Percentiles rank a stretch among this genome's conserved stretches.
Conservation (phyloP, 257 asterid genomes). For the Rauvolfia tetraphylla region DNA sequence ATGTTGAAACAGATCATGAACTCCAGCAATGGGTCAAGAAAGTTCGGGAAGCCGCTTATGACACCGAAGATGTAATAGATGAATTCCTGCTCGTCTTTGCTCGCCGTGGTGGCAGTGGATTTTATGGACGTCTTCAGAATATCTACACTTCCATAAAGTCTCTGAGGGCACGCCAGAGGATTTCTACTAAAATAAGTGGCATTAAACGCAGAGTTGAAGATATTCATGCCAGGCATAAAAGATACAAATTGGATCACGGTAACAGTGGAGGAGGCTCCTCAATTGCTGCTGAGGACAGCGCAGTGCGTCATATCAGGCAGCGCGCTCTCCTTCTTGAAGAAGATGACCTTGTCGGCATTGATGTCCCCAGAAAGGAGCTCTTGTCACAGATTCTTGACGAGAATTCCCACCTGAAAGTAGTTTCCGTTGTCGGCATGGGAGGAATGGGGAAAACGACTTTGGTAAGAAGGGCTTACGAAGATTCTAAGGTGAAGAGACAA, state of each 20-base stretch:
- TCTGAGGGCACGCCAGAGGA: background rate
- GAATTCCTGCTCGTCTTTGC: background rate
- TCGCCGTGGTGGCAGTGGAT: background rate
- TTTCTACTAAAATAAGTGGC: slow-evolving; percentile 6
- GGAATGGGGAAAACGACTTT: slow-evolving; percentile 7
- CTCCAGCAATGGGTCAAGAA: slow-evolving; percentile 19
- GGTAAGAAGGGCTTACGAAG: slow-evolving; percentile 1
- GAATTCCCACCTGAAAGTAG: background rate
- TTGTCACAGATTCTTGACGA: background rate
- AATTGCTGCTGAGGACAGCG: background rate
- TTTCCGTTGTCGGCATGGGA: slow-evolving; percentile 11
- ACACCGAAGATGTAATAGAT: slow-evolving; percentile 26
- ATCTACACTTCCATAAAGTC: background rate
- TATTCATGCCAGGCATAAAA: slow-evolving; percentile 9
- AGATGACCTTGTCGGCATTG: slow-evolving; percentile 4
- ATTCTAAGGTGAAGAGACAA: background rate
- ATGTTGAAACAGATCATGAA: too few species aligned
- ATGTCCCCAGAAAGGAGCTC: background rate
- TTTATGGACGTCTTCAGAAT: background rate
- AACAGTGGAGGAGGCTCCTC: background rate
- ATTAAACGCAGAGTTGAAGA: slow-evolving; percentile 12
- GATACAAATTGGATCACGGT: slow-evolving; percentile 5
- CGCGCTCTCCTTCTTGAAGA: slow-evolving; percentile 2
- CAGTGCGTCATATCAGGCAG: background rate
- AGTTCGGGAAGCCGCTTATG: slow-evolving; percentile 22